Conservation (phyloP, 306 rosid species). For the Casuarina equisetifolia region DNA sequence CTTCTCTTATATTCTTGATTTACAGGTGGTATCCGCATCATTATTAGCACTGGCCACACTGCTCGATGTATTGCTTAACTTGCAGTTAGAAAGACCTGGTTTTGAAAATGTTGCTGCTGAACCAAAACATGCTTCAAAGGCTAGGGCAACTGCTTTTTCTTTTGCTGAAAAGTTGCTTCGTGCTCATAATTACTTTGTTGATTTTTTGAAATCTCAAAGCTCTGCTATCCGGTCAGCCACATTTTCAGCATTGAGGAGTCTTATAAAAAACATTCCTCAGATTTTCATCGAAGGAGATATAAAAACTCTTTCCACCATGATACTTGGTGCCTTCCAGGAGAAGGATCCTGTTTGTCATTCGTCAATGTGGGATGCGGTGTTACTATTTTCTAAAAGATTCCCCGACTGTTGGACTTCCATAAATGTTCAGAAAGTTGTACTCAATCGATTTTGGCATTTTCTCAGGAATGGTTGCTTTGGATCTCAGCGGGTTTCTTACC, state of each 20-base stretch:
- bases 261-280: constrained; percentile 71
- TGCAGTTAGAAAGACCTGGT: constrained; percentile 51
- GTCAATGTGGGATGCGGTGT: constrained; percentile 84
- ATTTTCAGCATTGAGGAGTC: constrained; percentile 69
- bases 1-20: constrained; percentile 28
- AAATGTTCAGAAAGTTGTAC: constrained; percentile 72
- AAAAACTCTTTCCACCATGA: constrained; percentile 59
- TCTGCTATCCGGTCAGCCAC: constrained; percentile 83
- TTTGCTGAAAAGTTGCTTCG: constrained; percentile 74
- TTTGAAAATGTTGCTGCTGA: constrained; percentile 54
- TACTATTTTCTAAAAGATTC: constrained; percentile 76
- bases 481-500: constrained; percentile 80
- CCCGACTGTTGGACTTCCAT: constrained; percentile 76
- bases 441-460: constrained; percentile 78
- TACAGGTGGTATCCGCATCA: constrained; percentile 87
- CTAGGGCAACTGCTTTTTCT: constrained; percentile 67
- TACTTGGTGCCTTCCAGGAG: constrained; percentile 91
- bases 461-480: constrained; percentile 93
- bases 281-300: constrained; percentile 69
- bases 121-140: constrained; percentile 74
- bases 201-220: constrained; percentile 69
- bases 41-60: constrained; percentile 88
- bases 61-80: constrained; percentile 71
- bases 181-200: constrained; percentile 66
- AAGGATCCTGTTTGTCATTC: constrained; percentile 84